Evolutionary conservation across 1,139 yeast genomes (phyloP).

Genomic region (Saccharomyces pastorianus): DNA sequence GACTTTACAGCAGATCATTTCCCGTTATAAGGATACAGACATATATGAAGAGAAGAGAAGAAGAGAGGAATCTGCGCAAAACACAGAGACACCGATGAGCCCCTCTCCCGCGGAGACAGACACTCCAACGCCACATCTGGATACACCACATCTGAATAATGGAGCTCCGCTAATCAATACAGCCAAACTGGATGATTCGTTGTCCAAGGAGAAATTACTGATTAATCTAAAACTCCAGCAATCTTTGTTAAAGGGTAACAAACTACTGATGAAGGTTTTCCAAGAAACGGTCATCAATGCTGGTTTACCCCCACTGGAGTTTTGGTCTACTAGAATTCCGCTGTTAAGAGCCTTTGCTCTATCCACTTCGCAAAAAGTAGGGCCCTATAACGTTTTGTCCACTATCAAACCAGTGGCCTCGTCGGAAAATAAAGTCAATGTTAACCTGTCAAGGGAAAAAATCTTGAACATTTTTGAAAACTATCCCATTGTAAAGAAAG

Average conservation of each 20-base stretch:
- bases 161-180: slow-evolving; percentile 34
- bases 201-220: slow-evolving; percentile 45
- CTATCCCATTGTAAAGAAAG: slow-evolving; percentile 85
- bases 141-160: slow-evolving; percentile 3
- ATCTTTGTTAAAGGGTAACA: slow-evolving; percentile 60
- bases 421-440: slow-evolving; percentile 83
- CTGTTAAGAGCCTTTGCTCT: slow-evolving; percentile 78
- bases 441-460: slow-evolving; percentile 82
- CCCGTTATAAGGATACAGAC: slow-evolving; percentile 51
- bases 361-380: slow-evolving; percentile 73
- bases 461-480: slow-evolving; percentile 87
- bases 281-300: slow-evolving; percentile 81
- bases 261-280: slow-evolving; percentile 63
- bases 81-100: neutral
- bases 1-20: slow-evolving; percentile 61
- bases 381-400: slow-evolving; percentile 88
- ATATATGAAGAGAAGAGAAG: slow-evolving; percentile 28
- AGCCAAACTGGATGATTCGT: slow-evolving; percentile 35
- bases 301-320: slow-evolving; percentile 69
- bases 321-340: slow-evolving; percentile 82
- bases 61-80: slow-evolving; percentile 14
- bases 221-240: slow-evolving; percentile 75
- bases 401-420: slow-evolving; percentile 91
- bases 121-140: slow-evolving; percentile 5
- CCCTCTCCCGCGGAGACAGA: slow-evolving; percentile 30